Percentiles rank a stretch among this genome's conserved stretches.
Evolutionary conservation across 2,329 filamentous ascomycete genomes (phyloP).

Genomic region (Phialophora chinensis): DNA sequence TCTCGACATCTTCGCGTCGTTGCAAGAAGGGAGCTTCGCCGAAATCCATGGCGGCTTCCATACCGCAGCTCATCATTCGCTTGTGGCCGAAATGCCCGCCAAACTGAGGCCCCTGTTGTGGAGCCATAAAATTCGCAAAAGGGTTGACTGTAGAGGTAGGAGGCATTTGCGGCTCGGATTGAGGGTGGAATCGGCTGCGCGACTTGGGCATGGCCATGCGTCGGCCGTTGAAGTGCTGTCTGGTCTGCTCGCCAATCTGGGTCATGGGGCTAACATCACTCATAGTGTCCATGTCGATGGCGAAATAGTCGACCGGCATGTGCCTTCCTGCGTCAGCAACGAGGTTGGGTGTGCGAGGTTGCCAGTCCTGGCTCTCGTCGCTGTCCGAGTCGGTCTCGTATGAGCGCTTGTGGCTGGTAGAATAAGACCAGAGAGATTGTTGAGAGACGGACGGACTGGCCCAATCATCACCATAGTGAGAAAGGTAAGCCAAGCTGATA

Average conservation of each 20-base stretch:
- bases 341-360: conserved; percentile 36
- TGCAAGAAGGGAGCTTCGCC: conserved; percentile 54
- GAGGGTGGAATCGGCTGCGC: conserved; percentile 23
- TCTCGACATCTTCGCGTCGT: conserved; percentile 50
- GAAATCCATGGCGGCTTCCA: conserved; percentile 49
- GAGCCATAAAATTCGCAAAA: conserved; percentile 32
- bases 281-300: conserved; percentile 38
- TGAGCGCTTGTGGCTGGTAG: conserved; percentile 50
- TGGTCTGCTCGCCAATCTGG: conserved; percentile 26
- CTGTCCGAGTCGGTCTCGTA: conserved; percentile 47
- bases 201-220: conserved; percentile 37
- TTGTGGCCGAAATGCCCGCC: conserved; percentile 42
- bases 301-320: conserved; percentile 39
- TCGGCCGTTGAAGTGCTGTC: conserved; percentile 29
- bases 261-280: conserved; percentile 34
- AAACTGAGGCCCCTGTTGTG: conserved; percentile 29
- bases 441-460: conserved; percentile 48
- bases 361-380: conserved; percentile 44
- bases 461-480: conserved; percentile 46
- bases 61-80: conserved; percentile 42
- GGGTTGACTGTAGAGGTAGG: conserved; percentile 34
- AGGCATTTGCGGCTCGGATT: conserved; percentile 28
- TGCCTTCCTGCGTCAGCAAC: conserved; percentile 33
- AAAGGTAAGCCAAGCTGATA: conserved; percentile 41
- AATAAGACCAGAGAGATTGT: conserved; percentile 47